Percentiles rank a stretch among this genome's conserved stretches.
Conservation (phyloP, 2,329 filamentous ascomycete species). For the Ophiocordyceps sinensis region DNA sequence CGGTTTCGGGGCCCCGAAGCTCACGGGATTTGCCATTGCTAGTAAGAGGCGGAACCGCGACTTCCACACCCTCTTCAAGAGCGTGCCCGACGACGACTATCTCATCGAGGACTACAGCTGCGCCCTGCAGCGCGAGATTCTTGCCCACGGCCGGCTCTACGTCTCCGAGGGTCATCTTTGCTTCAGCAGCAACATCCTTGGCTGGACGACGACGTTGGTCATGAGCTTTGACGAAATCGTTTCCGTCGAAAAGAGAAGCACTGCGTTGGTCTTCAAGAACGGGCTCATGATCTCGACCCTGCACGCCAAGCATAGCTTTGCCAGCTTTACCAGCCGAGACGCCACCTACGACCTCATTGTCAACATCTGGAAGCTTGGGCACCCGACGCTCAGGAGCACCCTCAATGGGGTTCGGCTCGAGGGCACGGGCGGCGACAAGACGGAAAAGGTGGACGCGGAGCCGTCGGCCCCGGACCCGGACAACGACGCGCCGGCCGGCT, state of each 20-base stretch:
- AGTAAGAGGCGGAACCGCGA: conserved; percentile 93
- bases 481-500: conserved; percentile 27
- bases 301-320: conserved; percentile 90
- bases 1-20: conserved; percentile 49
- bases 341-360: conserved; percentile 95
- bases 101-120: conserved; percentile 98
- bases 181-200: conserved; percentile 97
- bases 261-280: conserved; percentile 90
- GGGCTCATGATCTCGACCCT: conserved; percentile 93
- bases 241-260: conserved; percentile 92
- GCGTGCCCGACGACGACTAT: conserved; percentile 94
- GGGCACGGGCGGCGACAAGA: conserved; percentile 76
- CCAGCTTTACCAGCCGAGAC: conserved; percentile 86
- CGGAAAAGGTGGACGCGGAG: conserved; percentile 58
- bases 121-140: conserved; percentile 85
- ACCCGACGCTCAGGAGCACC: conserved; percentile 81
- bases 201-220: conserved; percentile 93
- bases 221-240: conserved; percentile 98
- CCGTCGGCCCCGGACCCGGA: conserved; percentile 17
- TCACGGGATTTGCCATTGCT: conserved; percentile 91
- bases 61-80: conserved; percentile 87
- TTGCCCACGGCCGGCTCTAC: conserved; percentile 85
- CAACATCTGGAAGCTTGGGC: conserved; percentile 95
- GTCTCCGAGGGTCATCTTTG: conserved; percentile 95
- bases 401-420: conserved; percentile 78